Evolutionary conservation across 1,284 basidiomycete genomes (phyloP), one percentile per base, ranked within the genome.

Genomic region (Cerrena zonata): DNA sequence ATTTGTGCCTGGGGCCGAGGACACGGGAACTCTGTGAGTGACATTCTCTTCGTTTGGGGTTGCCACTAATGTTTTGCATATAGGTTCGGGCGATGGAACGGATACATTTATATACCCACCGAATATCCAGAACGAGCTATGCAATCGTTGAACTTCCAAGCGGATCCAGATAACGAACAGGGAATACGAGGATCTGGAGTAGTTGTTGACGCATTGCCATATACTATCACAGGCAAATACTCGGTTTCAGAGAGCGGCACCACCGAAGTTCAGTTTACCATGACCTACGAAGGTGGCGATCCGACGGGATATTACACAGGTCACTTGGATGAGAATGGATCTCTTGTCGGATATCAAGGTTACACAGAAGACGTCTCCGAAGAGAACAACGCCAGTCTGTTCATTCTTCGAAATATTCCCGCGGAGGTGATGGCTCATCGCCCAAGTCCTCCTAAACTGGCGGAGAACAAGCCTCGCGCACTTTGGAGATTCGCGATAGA

Each of bases 81-180:
- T 25, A 58, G 56, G 10, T 42, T 56, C 2, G 51, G 51, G 13
- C 47, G 48, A 19, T 58, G 56, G 56, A 56, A 51, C 15, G 56
- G 56, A 12, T 58, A 51, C 39, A 25, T 56, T 15, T 58, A 54
- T 45, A 50, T 42, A 39, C 30, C 41, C 19, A 40, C 47, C 13
- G 50, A 51, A 12, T 58, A 56, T 21, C 56, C 56, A 3, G 21
- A 50, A 5, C 52, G 50, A 23, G 52, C 53, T 5, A 58, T 58
- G 56, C 36, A 50, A 2, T 54, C 53, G 15, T 54, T 54, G 30
- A 38, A 25, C 22, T 45, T 52, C 19, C 53, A 52, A 37, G 50
- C 53, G 19, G 50, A 47, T 3, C 42, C 53, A 15, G 50, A 50
- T 0, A 45, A 49, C 22, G 22, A 45, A 2, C 42, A 47, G 4